Evolutionary conservation across 148 eudicot species (phyloP), one percentile per base, ranked within the genome.

Genomic region (Vaccinium vitisidaea): DNA sequence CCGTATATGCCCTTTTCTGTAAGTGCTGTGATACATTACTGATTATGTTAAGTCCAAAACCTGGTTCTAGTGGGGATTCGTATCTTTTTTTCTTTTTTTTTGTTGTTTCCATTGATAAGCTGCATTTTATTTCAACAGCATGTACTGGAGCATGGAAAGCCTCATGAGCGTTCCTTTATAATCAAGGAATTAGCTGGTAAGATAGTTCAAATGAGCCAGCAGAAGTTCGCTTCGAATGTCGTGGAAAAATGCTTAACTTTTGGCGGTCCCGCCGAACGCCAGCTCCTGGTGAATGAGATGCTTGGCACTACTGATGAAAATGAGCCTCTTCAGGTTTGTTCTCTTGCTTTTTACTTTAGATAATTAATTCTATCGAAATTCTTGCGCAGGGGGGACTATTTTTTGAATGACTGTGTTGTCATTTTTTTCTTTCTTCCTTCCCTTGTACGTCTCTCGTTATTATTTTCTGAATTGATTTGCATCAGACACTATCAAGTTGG

Each of bases 301-400:
- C 95, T 97, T 88, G 99, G 99, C 82, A 87, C 96, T 56, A 97
- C 99, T 77, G 99, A 97, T 91, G 99, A 97, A 85, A 97, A 97
- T 86, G 99, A 95, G 90, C 99, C 99, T 87, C 98, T 97, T 88
- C 98, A 97, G 98, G 99, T 97, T 78, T 63, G 89, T 81, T 69
- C 52, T 59, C 1, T 23, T n/a, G 13, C 27, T 12, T 6, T 30
- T 69, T 69, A 12, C 36, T 23, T 65, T 65, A 13, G 30, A 23
- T 65, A 3, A 65, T 10, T 65, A 65, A 13, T 65, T 65, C 25
- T 7, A 65, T 2, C 15, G 30, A 27, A 69, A 69, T 67, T 19
- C 76, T 49, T 81, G 58, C 75, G n/a, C 25, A 13, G 30, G 8
- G 8, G 21, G 10, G 18, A 21, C 78, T 19, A 12, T 23, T 36